These are phyloP conservation scores for Grosmannia serpens DNA, from an alignment of 2,329 filamentous ascomycete genomes.

Conservation along the genomic window DNA sequence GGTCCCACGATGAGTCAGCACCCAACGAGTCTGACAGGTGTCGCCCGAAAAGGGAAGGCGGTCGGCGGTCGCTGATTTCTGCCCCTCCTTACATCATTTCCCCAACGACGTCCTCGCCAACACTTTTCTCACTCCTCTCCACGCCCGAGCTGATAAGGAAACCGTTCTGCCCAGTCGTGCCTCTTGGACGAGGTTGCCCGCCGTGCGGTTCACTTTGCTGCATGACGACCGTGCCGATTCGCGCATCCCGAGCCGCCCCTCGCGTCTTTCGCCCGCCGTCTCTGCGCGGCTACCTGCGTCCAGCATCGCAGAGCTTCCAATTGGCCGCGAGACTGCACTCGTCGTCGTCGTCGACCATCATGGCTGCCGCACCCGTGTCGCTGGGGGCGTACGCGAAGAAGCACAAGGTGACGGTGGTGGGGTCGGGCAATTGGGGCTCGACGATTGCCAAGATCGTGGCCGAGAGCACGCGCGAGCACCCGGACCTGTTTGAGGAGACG, in stretches of 20 bases:
- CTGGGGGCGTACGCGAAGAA: constrained; percentile 50
- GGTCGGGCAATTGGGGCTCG: constrained; percentile 97
- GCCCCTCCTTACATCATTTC: not conserved
- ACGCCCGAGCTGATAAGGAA: not conserved
- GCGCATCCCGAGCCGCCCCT: not conserved
- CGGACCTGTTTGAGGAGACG: constrained; percentile 71
- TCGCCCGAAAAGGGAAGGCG: not conserved
- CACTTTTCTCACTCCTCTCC: not conserved
- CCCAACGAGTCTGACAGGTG: no score
- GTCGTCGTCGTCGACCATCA: not conserved
- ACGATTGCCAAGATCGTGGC: constrained; percentile 96
- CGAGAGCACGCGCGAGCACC: constrained; percentile 73
- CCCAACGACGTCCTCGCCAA: not conserved
- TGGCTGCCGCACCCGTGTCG: constrained; percentile 5
- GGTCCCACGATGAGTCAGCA: no score
- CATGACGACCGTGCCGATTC: not conserved
- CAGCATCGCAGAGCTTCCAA: not conserved
- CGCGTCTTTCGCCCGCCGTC: not conserved
- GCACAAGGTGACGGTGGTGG: constrained; percentile 88
- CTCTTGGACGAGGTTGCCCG: not conserved
- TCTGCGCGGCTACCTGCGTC: not conserved
- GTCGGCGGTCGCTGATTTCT: not conserved
- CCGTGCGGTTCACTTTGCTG: not conserved
- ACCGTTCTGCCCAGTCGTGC: not conserved
- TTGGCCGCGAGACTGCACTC: not conserved